Evolutionary conservation across 2,329 filamentous ascomycete species (phyloP).

Genomic region (Fusarium algeriense): DNA sequence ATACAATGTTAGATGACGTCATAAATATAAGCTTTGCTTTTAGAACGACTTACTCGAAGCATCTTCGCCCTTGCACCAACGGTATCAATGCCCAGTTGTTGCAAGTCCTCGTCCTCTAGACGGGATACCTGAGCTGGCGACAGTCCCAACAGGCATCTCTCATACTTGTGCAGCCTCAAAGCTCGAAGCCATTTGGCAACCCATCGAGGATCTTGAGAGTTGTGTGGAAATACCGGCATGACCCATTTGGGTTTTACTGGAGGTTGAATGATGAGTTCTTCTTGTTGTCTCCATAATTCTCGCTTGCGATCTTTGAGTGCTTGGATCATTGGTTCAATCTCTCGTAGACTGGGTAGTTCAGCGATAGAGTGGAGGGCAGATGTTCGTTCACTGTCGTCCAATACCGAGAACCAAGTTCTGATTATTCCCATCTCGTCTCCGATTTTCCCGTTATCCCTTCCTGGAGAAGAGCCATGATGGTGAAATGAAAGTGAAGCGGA

Average conservation of each 20-base stretch:
- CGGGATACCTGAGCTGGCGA: conserved; percentile 39
- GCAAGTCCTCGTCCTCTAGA: conserved; percentile 38
- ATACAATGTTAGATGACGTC: conserved; percentile 11
- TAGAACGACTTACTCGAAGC: conserved; percentile 38
- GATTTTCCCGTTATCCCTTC: conserved; percentile 33
- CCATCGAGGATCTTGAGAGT: conserved; percentile 44
- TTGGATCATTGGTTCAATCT: conserved; percentile 46
- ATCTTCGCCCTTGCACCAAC: conserved; percentile 45
- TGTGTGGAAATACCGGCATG: conserved; percentile 42
- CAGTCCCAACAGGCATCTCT: conserved; percentile 40
- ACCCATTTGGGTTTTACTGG: conserved; percentile 41
- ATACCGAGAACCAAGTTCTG: conserved; percentile 44
- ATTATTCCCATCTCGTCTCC: conserved; percentile 42
- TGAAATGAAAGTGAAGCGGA: conserved; percentile 38
- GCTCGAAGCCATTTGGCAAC: conserved; percentile 45
- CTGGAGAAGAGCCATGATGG: neutral
- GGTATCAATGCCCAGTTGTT: conserved; percentile 44
- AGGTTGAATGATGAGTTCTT: conserved; percentile 44
- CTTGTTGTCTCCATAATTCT: conserved; percentile 43
- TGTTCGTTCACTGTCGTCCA: conserved; percentile 40
- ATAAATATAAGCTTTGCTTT: neutral
- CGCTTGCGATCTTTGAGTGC: conserved; percentile 45
- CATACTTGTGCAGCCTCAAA: conserved; percentile 46
- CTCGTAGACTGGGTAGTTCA: conserved; percentile 42
- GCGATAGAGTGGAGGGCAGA: conserved; percentile 42